Conservation (phyloP, 805 yeast species). For the Yamadazyma paraphyllophila region DNA sequence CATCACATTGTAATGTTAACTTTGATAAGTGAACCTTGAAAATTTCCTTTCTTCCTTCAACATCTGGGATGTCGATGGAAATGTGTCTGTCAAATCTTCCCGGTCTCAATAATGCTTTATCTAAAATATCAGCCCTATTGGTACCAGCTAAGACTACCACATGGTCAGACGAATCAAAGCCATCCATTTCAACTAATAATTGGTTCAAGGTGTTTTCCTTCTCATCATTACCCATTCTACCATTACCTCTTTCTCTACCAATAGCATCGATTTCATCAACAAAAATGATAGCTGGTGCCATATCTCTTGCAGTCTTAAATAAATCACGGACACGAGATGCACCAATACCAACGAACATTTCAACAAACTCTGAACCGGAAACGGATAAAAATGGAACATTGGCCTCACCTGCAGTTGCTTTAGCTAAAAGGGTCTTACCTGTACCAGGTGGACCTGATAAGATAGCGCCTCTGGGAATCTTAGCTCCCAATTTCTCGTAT, state of each 20-base stretch:
- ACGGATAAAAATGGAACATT: constrained; percentile 96
- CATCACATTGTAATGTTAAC: constrained; percentile 52
- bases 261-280: constrained; percentile 99
- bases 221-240: constrained; percentile 88
- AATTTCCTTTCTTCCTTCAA: constrained; percentile 92
- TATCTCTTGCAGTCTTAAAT: constrained; percentile 86
- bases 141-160: constrained; percentile 98
- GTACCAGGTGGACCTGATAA: constrained; percentile 99
- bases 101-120: constrained; percentile 90
- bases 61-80: constrained; percentile 86
- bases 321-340: constrained; percentile 96
- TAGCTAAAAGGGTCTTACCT: constrained; percentile 95
- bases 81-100: constrained; percentile 97
- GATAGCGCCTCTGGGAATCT: constrained; percentile 97
- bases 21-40: constrained; percentile 81
- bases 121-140: constrained; percentile 90
- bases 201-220: constrained; percentile 96
- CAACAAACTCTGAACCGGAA: constrained; percentile 96
- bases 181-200: constrained; percentile 97
- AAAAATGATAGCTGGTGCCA: constrained; percentile 94
- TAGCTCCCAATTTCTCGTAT: constrained; percentile 92
- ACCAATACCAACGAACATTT: constrained; percentile 99
- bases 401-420: constrained; percentile 99
- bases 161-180: constrained; percentile 86
- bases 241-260: constrained; percentile 81